These are phyloP conservation scores for Oxyria digyna DNA, from an alignment of 148 eudicot genomes.

Conservation along the genomic window DNA sequence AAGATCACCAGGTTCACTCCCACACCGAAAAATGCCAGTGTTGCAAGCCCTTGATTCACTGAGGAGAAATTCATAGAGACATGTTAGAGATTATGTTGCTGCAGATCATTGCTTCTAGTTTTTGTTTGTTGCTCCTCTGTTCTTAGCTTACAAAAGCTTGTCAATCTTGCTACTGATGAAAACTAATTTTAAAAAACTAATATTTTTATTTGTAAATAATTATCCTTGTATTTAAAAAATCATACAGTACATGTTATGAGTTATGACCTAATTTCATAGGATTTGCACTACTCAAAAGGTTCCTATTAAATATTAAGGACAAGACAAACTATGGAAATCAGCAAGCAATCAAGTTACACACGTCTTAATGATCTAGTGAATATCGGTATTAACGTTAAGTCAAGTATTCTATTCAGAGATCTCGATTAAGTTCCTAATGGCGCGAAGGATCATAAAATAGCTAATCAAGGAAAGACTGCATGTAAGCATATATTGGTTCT, in stretches of 20 bases:
- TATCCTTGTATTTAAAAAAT: background rate
- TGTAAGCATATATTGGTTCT: too few species aligned
- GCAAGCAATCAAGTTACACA: background rate
- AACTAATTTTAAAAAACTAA: too few species aligned
- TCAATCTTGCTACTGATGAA: too few species aligned
- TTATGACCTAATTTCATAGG: background rate
- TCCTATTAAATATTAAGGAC: background rate
- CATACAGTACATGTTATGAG: too few species aligned
- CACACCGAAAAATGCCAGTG: slow-evolving; percentile 85
- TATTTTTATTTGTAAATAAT: too few species aligned
- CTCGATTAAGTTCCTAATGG: too few species aligned
- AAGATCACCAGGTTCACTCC: slow-evolving; percentile 87
- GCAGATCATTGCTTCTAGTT: too few species aligned
- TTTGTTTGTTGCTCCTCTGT: too few species aligned
- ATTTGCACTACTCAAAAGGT: background rate
- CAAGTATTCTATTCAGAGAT: too few species aligned
- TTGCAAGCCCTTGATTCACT: slow-evolving; percentile 91
- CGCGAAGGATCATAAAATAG: too few species aligned
- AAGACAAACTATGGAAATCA: background rate
- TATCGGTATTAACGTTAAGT: background rate
- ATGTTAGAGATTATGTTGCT: background rate
- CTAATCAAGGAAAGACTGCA: too few species aligned
- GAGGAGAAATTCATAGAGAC: background rate
- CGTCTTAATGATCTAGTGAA: background rate
- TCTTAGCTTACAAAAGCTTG: too few species aligned